Evolutionary conservation across 2,329 filamentous ascomycete genomes (phyloP).

Genomic region (Podosphaera xanthii): DNA sequence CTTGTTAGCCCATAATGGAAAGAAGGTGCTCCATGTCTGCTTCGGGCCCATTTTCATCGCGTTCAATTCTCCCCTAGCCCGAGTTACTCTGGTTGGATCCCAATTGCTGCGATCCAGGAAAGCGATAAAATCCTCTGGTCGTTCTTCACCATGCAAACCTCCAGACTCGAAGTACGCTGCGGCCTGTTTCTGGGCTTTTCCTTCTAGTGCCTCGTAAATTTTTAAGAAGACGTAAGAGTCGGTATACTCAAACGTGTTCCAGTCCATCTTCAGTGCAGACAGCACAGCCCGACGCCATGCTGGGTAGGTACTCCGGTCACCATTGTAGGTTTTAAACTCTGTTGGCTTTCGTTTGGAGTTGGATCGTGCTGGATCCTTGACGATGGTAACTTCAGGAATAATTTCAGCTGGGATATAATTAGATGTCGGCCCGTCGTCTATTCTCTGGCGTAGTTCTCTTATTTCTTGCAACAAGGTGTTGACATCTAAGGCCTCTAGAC

Average conservation of each 20-base stretch:
- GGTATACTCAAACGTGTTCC: background rate
- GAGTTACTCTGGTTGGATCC: background rate
- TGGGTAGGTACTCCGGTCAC: background rate
- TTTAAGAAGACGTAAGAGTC: background rate
- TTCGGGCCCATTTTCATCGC: background rate
- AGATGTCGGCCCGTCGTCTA: background rate
- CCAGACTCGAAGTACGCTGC: background rate
- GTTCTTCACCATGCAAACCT: background rate
- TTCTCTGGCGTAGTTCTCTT: background rate
- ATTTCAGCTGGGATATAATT: background rate
- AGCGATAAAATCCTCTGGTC: background rate
- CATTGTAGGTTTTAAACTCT: background rate
- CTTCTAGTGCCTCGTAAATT: background rate
- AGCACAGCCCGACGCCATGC: background rate
- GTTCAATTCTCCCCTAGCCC: background rate
- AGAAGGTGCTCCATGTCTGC: background rate
- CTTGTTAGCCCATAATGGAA: background rate
- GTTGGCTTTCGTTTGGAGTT: background rate
- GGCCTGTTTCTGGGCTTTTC: background rate
- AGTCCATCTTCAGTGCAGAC: background rate
- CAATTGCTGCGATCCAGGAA: background rate
- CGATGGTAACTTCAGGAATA: background rate
- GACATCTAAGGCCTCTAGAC: background rate
- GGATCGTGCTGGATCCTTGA: background rate
- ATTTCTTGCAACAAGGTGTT: background rate